Evolutionary conservation across 768 basidiomycete genomes (phyloP), one percentile per base, ranked within the genome.

Genomic region (Boletus reticulatus): DNA sequence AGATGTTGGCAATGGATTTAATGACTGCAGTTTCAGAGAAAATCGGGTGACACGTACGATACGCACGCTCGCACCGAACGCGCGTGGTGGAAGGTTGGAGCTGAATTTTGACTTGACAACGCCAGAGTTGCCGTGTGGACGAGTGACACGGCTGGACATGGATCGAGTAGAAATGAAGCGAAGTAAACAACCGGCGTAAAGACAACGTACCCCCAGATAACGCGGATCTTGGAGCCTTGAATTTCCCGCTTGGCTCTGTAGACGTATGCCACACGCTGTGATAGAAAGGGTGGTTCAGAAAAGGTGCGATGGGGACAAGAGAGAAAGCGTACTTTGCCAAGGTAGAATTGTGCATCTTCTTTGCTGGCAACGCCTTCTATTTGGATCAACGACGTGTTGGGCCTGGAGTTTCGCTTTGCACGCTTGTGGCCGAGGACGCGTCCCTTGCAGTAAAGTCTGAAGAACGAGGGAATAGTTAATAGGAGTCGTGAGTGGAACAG

Each of bases 341-440:
- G 85, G 84, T 99, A 99, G 77, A 94, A 96, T 73, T 93, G 88
- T 39, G 95, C 92, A 70, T 96, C 94, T 78, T 96, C 85, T 77
- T 94, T 92, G 68, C 78, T 87, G 61, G 85, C 84, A 54, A 98
- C 94, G 70, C 96, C 96, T 80, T 99, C 97, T 72, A 99, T 92
- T 77, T 96, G 94, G 68, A 99, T 76, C 67, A 99, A 87, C 52
- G 93, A 92, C 59, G 94, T 97, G 82, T 96, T 96, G 71, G 94
- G 94, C 71, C 88, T 84, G 55, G 89, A 82, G 84, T 98, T 98
- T 72, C 94, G 89, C 81, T 98, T 98, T 59, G 92, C 94, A 62
- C 97, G 92, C 81, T 98, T 98, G 91, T 96, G 92, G 62, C 95
- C 94, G 68, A 98, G 82, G 72, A 99, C 87, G 68, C 97, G 94